Base-by-base conservation (phyloP, 2,329 filamentous ascomycete genomes). In the Fusarium sp. region DNA sequence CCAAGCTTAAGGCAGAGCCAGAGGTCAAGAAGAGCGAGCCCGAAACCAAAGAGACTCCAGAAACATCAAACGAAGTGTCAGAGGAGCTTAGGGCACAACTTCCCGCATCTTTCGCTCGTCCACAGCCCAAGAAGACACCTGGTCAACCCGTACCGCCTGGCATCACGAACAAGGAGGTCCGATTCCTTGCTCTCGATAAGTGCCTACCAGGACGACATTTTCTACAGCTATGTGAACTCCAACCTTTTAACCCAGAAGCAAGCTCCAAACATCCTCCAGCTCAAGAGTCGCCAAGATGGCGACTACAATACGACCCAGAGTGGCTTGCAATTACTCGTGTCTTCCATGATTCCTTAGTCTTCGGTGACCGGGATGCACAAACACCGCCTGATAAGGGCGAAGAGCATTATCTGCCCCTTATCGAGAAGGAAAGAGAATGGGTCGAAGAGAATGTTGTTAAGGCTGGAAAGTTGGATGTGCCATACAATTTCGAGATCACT, bases 241-340 rank as follows among this genome's bases (percentile, higher is more conserved):
- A 81, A 4, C 83, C 89, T 5, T 76, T 85, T 44, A 81, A 84
- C 18, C 63, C 80, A 0, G 67, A 79, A 18, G 30, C 77, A 5
- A 53, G 70, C 16, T 51, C 67, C 2, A 45, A 58, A 4, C 55
- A 75, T 53, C 70, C 69, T 44, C 72, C 75, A 7, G 59, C 57
- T 7, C 24, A 73, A 14, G 58, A 63, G 6, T 58, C 57, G 2
- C 73, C 75, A 22, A 89, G 89, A 2, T 87, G 89, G 71, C 83
- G 82, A 13, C 84, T 98, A 1, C 83, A 90, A 49, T 98, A 99
- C 77, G 96, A 99, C 79, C 89, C 91, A 13, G 96, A 99, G 81
- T 99, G 95, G 95, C 89, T 99, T 10, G 92, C 96, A 44, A 98
- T 99, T 69, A 94, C 91, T 14, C 92, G 95, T 44, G 91, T 90